Base-by-base conservation (phyloP, 371 early-diverging fungal species). In the Mortierella sp. region DNA sequence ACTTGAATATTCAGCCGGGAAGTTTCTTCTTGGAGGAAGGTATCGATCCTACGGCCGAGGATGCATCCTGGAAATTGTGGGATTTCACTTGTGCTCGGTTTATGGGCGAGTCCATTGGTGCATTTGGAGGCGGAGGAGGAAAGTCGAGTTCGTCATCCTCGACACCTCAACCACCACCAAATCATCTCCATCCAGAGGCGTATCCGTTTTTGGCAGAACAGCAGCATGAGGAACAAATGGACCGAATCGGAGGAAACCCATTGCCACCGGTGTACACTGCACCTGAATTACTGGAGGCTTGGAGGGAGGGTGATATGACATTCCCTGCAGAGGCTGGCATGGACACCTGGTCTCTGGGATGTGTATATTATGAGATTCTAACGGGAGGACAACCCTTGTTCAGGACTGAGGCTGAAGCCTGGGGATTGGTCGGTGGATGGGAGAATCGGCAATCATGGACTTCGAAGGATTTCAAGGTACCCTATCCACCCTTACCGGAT, bases 11-110 rank as follows among this genome's bases (percentile, higher is more conserved):
- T 28, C 78, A 76, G 50, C 78, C 78, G 2, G 78, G 70, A 23
- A 70, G 70, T 51, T 76, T 76, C 55, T 76, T 76, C 30, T 27
- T 76, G 41, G 78, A 76, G 31, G 78, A 76, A 11, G 70, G 62
- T 6, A 61, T 76, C 44, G 65, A 70, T 31, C 78, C 78, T 19
- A 41, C 30, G 32, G 37, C 70, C 3, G 70, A 69, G 46, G 78
- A 70, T 39, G 78, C 78, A 8, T 65, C 78, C 15, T 76, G 78
- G 78, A 76, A 76, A 30, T 34, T 76, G 58, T 76, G 78, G 78
- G 78, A 76, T 50, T 76, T 76, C 48, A 76, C 78, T 0, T 76
- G 78, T 28, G 78, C 78, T 1, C 54, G 78, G 43, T 76, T 70
- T 46, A 76, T 76, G 34, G 78, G 78, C 12, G 78, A 76, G 26